Evolutionary conservation across 2,329 filamentous ascomycete species (phyloP).

Genomic region (Calonectria pseudoreteaudii): DNA sequence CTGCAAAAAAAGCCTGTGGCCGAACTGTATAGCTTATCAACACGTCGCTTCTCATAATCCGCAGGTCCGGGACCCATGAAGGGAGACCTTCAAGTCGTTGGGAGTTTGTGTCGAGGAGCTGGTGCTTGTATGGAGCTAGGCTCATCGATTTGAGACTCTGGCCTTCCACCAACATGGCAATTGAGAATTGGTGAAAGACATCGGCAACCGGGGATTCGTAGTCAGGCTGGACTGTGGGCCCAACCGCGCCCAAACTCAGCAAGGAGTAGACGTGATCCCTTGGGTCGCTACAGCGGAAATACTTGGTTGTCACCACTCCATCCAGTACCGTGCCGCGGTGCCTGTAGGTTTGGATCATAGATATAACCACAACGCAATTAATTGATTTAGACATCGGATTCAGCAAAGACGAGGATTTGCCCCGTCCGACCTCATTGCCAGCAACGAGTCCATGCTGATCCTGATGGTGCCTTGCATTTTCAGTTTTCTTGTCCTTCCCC

Average conservation of each 20-base stretch:
- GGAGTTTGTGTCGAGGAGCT: background rate
- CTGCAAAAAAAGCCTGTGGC: background rate
- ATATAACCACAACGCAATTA: background rate
- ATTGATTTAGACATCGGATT: background rate
- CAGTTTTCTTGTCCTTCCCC: background rate
- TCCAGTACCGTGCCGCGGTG: background rate
- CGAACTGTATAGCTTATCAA: background rate
- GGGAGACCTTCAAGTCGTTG: background rate
- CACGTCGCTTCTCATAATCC: background rate
- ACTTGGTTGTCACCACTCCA: background rate
- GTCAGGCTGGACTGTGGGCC: background rate
- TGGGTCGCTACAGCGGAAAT: background rate
- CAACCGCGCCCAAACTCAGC: background rate
- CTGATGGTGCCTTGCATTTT: background rate
- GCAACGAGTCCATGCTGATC: background rate
- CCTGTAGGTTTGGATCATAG: background rate
- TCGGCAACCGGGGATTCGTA: background rate
- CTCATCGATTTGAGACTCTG: background rate
- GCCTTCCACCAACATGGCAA: background rate
- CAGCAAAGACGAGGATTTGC: background rate
- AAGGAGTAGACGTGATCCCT: background rate
- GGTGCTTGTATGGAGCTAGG: background rate
- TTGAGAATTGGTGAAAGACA: background rate
- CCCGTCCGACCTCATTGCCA: background rate
- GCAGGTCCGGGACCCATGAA: background rate